Base-by-base conservation (phyloP, 2,329 filamentous ascomycete species). In the Dothiorella sarmentorum region DNA sequence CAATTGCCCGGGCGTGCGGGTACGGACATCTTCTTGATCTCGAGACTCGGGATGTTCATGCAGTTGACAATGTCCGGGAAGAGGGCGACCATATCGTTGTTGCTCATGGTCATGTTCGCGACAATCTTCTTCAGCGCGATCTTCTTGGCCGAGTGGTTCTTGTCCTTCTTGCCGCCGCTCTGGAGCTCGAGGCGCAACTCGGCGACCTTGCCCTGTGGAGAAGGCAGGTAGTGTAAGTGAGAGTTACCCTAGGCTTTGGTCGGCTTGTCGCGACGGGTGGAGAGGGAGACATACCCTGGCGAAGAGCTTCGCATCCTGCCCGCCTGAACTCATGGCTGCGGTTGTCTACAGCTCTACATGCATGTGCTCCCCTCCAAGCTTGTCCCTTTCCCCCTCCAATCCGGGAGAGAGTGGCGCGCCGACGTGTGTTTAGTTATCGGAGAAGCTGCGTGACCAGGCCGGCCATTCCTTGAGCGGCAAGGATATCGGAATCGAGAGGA, bases 91-190 rank as follows among this genome's bases (percentile, higher is more conserved):
- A 99, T 99, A 75, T 99, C 94, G 71, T 97, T 99, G 78, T 99
- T 99, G 84, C 93, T 97, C 94, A 99, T 99, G 64, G 94, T 99
- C 94, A 99, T 99, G 73, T 99, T 99, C 73, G 94, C 94, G 67
- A 99, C 94, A 66, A 99, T 97, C 82, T 97, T 97, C 83, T 99
- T 99, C 63, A 99, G 82, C 10, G 94, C 92, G 71, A 97, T 95
- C 84, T 97, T 97, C 82, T 97, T 99, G 65, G 86, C 85, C 43
- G 88, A 84, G 76, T 91, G 88, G 77, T 95, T 96, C 83, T 97
- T 97, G 79, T 99, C 94, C 80, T 97, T 99, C 81, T 96, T 97
- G 65, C 90, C 88, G 72, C 91, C 91, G 75, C 87, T 90, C 76
- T 91, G 92, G 72, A 99, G 85, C 80, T 99, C 94, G 73, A 89